These are phyloP conservation scores for Cicer yamashitae DNA, from an alignment of 306 rosid genomes.

Conservation along the genomic window DNA sequence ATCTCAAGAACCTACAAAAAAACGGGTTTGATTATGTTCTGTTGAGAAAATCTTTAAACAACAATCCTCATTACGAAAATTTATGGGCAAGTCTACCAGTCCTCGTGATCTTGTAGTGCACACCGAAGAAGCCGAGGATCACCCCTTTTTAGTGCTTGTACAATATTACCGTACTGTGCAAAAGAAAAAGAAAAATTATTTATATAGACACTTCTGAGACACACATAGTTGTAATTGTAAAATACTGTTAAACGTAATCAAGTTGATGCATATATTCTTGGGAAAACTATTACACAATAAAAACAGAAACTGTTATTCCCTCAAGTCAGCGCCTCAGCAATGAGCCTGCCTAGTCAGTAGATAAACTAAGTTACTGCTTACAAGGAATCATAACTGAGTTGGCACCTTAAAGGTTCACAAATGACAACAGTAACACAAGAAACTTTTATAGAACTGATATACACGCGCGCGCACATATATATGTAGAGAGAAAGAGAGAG, in stretches of 20 bases:
- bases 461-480: neutral
- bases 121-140: conserved; percentile 87
- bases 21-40: conserved; percentile 31
- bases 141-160: conserved; percentile 83
- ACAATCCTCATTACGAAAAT: conserved; percentile 30
- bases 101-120: conserved; percentile 90
- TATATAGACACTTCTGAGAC: conserved; percentile 34
- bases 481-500: neutral
- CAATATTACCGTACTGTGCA: conserved; percentile 75
- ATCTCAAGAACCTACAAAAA: conserved; percentile 79
- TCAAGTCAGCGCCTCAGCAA: too few relatives aligned
- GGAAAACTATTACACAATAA: conserved; percentile 17
- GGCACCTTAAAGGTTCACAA: conserved; percentile 6
- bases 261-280: conserved; percentile 15
- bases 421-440: neutral
- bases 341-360: too few relatives aligned
- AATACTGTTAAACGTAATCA: conserved; percentile 24
- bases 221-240: neutral
- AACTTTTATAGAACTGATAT: neutral
- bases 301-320: neutral
- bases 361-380: neutral
- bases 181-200: conserved; percentile 30
- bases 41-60: conserved; percentile 23
- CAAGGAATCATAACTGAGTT: conserved; percentile 26
- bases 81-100: conserved; percentile 56